Percentiles rank a stretch among this genome's conserved stretches.
Evolutionary conservation across 2,329 filamentous ascomycete species (phyloP).

Genomic region (Chaetomiaceae sp.): DNA sequence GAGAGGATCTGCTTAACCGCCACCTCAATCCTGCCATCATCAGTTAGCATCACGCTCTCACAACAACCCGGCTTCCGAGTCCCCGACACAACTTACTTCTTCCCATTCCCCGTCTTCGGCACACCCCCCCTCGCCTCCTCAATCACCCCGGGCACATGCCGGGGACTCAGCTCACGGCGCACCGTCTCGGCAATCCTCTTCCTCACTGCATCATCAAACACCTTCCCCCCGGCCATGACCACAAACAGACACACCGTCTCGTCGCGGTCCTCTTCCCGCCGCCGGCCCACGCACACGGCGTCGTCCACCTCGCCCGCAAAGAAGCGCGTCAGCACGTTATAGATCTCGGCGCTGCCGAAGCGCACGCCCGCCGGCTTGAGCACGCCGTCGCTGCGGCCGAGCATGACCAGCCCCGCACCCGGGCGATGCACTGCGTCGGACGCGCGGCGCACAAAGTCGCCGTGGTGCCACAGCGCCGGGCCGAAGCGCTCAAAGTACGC

Average conservation of each 20-base stretch:
- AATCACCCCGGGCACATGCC: slow-evolving; percentile 81
- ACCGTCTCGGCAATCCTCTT: slow-evolving; percentile 61
- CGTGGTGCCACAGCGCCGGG: slow-evolving; percentile 80
- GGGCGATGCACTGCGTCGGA: slow-evolving; percentile 42
- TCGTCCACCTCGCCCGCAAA: slow-evolving; percentile 76
- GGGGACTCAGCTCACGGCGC: slow-evolving; percentile 71
- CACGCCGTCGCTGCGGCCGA: slow-evolving; percentile 86
- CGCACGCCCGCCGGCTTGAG: slow-evolving; percentile 87
- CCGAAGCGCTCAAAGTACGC: slow-evolving; percentile 90
- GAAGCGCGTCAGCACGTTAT: slow-evolving; percentile 82
- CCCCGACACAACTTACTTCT: slow-evolving; percentile 60
- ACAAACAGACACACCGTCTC: slow-evolving; percentile 87
- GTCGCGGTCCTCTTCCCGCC: slow-evolving; percentile 65
- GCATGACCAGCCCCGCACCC: slow-evolving; percentile 73
- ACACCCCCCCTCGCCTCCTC: slow-evolving; percentile 66
- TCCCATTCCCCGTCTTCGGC: slow-evolving; percentile 87
- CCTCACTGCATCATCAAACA: slow-evolving; percentile 55
- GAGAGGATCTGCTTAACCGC: slow-evolving; percentile 95
- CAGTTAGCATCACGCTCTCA: not conserved
- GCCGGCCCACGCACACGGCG: slow-evolving; percentile 77
- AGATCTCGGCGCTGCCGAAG: slow-evolving; percentile 92
- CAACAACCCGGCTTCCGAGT: no score
- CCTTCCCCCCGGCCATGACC: slow-evolving; percentile 58
- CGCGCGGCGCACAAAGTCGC: slow-evolving; percentile 66
- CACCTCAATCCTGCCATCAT: slow-evolving; percentile 71